phyloP scores from a whole-genome alignment of 306 rosid species.

The Castanospermum australe region DNA sequence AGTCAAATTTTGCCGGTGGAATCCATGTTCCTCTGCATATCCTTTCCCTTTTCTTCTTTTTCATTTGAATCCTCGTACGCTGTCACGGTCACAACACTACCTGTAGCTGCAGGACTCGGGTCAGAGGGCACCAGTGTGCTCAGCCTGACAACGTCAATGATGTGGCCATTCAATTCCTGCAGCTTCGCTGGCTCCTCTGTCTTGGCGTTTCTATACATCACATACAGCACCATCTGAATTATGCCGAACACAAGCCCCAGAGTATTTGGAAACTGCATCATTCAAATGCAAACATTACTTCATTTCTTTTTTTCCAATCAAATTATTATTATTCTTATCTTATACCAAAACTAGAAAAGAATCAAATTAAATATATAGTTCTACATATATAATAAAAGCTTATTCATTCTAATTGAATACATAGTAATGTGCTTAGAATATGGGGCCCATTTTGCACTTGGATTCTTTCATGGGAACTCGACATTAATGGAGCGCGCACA shows the following conservation, averaged over 20 bases:
- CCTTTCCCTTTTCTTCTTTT: neutral
- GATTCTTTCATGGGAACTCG: neutral
- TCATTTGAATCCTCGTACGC: slow-evolving; percentile 38
- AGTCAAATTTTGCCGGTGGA: neutral
- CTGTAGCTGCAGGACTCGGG: slow-evolving; percentile 13
- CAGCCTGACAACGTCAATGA: slow-evolving; percentile 58
- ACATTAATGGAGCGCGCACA: neutral
- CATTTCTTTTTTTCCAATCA: neutral
- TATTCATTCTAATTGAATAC: neutral
- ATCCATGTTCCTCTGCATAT: neutral
- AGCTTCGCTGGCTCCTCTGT: slow-evolving; percentile 45
- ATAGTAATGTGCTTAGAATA: neutral
- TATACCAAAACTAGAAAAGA: no score
- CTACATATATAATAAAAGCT: neutral
- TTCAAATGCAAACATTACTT: neutral
- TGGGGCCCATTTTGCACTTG: neutral
- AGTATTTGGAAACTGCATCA: slow-evolving; percentile 74
- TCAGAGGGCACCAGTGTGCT: slow-evolving; percentile 38
- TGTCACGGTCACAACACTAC: neutral
- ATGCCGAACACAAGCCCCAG: slow-evolving; percentile 83
- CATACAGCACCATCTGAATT: slow-evolving; percentile 73
- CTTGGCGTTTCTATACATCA: slow-evolving; percentile 57
- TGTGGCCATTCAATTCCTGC: slow-evolving; percentile 61
- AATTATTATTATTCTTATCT: neutral
- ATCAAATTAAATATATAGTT: neutral